Percentiles rank a stretch among this genome's conserved stretches.
Conservation (phyloP, 1,139 yeast genomes). For the Kodamaea sp. region DNA sequence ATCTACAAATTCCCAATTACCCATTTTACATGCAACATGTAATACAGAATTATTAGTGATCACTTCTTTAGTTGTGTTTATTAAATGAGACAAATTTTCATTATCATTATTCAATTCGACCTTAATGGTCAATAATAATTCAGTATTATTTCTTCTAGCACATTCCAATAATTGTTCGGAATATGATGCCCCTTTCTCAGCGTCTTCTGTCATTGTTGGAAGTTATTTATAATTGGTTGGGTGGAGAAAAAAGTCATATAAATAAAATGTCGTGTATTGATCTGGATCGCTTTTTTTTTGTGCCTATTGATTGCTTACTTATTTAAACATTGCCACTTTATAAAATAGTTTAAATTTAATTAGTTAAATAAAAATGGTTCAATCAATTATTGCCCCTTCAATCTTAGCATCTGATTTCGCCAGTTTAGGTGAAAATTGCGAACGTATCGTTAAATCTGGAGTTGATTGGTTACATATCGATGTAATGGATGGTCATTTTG, state of each 20-base stretch:
- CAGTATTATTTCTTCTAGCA: slow-evolving; percentile 83
- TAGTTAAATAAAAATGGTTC: slow-evolving; percentile 53
- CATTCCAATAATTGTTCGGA: slow-evolving; percentile 83
- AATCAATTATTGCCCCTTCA: slow-evolving; percentile 91
- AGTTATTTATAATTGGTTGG: too few relatives aligned
- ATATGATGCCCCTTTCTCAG: slow-evolving; percentile 62
- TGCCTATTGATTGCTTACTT: background rate
- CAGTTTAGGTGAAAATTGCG: slow-evolving; percentile 83
- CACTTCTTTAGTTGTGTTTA: slow-evolving; percentile 72
- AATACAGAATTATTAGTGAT: slow-evolving; percentile 75
- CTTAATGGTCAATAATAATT: slow-evolving; percentile 59
- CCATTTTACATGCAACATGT: slow-evolving; percentile 77
- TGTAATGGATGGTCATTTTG: slow-evolving; percentile 98
- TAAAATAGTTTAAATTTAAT: too few relatives aligned
- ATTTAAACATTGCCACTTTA: too few relatives aligned
- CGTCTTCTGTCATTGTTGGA: slow-evolving; percentile 1
- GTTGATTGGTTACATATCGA: slow-evolving; percentile 98
- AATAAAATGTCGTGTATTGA: background rate
- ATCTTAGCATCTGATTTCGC: slow-evolving; percentile 94
- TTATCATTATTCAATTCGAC: slow-evolving; percentile 43
- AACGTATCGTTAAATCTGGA: slow-evolving; percentile 60
- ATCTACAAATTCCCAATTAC: slow-evolving; percentile 86
- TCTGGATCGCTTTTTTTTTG: background rate
- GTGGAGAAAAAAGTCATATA: too few relatives aligned
- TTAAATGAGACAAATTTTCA: slow-evolving; percentile 50